Conservation (phyloP, 352 stramenopile species). For the Globisporangium perplexum region DNA sequence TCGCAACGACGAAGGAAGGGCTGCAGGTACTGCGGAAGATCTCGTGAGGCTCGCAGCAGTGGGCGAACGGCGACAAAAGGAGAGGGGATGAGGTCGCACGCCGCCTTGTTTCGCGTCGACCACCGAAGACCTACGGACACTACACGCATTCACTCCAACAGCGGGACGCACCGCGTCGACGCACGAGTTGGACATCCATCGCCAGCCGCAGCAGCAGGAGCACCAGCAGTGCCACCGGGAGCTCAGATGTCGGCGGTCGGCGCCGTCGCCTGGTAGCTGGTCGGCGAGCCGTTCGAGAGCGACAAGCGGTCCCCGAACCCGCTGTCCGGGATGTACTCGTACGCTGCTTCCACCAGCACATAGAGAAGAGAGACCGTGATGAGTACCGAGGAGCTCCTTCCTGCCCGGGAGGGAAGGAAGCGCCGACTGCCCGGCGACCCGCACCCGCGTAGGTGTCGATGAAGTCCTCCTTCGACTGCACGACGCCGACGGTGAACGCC, state of each 20-base stretch:
- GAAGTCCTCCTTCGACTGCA: slow-evolving; percentile 77
- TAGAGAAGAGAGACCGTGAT: not conserved
- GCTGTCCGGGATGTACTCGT: slow-evolving; percentile 77
- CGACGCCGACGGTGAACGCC: slow-evolving; percentile 47
- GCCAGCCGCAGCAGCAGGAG: not conserved
- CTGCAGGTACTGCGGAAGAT: slow-evolving; percentile 62
- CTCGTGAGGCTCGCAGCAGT: slow-evolving; percentile 11
- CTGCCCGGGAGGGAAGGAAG: no score
- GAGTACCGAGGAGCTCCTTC: no score
- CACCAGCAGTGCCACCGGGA: not conserved
- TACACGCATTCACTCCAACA: not conserved
- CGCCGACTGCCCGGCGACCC: not conserved
- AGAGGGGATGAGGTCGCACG: no score
- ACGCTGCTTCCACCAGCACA: slow-evolving; percentile 25
- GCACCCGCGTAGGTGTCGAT: slow-evolving; percentile 81
- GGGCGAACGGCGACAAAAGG: not conserved
- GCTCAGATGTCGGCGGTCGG: slow-evolving; percentile 58
- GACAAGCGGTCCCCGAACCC: slow-evolving; percentile 37
- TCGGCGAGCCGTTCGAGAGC: slow-evolving; percentile 33
- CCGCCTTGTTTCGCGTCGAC: not conserved
- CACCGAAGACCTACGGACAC: not conserved
- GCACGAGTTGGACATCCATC: not conserved
- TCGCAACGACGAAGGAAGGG: slow-evolving; percentile 34
- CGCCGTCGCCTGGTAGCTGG: slow-evolving; percentile 52
- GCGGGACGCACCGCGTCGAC: no score